Evolutionary conservation across 1,284 basidiomycete species (phyloP).

Genomic region (Ganoderma leucocontextum): DNA sequence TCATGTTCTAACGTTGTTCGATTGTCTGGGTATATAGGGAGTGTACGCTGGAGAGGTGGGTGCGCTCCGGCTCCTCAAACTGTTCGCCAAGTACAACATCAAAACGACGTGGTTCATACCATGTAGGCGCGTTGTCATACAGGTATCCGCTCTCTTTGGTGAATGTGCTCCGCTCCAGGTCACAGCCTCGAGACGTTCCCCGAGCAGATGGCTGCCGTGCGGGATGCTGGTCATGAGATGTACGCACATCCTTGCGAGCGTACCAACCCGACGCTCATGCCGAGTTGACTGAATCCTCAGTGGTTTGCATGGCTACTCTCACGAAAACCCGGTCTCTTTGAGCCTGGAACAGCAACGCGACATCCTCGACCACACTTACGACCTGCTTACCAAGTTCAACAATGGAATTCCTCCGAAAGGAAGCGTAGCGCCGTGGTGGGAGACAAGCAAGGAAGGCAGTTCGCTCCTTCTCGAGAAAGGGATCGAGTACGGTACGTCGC

Average conservation of each 20-base stretch:
- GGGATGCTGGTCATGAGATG: conserved; percentile 78
- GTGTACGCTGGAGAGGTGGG: conserved; percentile 82
- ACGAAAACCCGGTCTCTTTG: conserved; percentile 77
- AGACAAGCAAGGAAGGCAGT: conserved; percentile 74
- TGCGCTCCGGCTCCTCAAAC: conserved; percentile 68
- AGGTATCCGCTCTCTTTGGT: background rate
- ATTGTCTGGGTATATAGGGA: conserved; percentile 48
- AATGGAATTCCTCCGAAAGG: conserved; percentile 73
- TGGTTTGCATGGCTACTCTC: conserved; percentile 80
- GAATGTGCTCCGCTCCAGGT: conserved; percentile 44
- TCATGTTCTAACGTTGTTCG: background rate
- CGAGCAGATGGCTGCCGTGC: conserved; percentile 67
- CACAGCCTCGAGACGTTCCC: conserved; percentile 79
- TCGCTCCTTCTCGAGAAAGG: conserved; percentile 78
- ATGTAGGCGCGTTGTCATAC: conserved; percentile 43
- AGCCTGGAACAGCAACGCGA: conserved; percentile 74
- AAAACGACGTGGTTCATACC: conserved; percentile 81
- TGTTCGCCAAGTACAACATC: conserved; percentile 78
- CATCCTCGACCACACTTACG: conserved; percentile 74
- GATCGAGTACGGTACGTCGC: conserved; percentile 71
- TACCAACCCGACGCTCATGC: background rate
- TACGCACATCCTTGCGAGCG: conserved; percentile 29
- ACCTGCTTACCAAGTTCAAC: conserved; percentile 75
- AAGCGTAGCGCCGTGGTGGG: conserved; percentile 83
- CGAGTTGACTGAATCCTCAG: conserved; percentile 39